These are phyloP conservation scores for Nigrograna mackinnonii DNA, from an alignment of 2,329 filamentous ascomycete species.

Conservation along the genomic window DNA sequence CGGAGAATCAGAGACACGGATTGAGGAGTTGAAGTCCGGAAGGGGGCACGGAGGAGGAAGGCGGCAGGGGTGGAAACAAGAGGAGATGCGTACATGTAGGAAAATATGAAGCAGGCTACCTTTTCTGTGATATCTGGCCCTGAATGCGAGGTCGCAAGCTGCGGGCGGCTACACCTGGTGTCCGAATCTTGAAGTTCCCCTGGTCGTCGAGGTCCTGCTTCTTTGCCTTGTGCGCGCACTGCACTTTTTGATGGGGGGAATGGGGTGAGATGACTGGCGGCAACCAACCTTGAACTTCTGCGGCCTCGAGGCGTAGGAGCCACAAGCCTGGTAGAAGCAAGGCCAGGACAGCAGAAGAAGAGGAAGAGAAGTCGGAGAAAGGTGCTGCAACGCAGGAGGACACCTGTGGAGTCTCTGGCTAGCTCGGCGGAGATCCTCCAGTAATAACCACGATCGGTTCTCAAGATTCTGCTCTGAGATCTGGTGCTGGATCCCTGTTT, in stretches of 20 bases:
- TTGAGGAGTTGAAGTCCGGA: slow-evolving; percentile 19
- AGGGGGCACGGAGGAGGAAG: too few species aligned
- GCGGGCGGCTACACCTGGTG: too few species aligned
- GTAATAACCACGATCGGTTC: slow-evolving; percentile 44
- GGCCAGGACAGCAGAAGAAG: too few species aligned
- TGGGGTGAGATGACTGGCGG: too few species aligned
- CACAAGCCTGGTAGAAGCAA: too few species aligned
- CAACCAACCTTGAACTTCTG: too few species aligned
- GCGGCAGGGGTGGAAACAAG: slow-evolving; percentile 15
- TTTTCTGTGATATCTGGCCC: slow-evolving; percentile 17
- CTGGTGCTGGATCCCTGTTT: slow-evolving; percentile 34
- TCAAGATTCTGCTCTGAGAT: slow-evolving; percentile 37
- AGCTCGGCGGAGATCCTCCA: slow-evolving; percentile 40
- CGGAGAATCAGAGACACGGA: slow-evolving; percentile 20
- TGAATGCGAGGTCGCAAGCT: too few species aligned
- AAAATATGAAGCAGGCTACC: slow-evolving; percentile 27
- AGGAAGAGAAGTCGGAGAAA: too few species aligned
- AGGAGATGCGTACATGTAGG: slow-evolving; percentile 13
- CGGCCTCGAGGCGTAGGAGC: slow-evolving; percentile 1
- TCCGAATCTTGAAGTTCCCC: too few species aligned
- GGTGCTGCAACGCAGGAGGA: slow-evolving; percentile 32
- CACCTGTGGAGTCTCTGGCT: slow-evolving; percentile 22
- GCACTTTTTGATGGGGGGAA: too few species aligned
- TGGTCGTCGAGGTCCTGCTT: too few species aligned
- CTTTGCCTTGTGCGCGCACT: too few species aligned